These are phyloP conservation scores for Protea cynaroides DNA, from an alignment of 164 flowering plant genomes.

Conservation along the genomic window DNA sequence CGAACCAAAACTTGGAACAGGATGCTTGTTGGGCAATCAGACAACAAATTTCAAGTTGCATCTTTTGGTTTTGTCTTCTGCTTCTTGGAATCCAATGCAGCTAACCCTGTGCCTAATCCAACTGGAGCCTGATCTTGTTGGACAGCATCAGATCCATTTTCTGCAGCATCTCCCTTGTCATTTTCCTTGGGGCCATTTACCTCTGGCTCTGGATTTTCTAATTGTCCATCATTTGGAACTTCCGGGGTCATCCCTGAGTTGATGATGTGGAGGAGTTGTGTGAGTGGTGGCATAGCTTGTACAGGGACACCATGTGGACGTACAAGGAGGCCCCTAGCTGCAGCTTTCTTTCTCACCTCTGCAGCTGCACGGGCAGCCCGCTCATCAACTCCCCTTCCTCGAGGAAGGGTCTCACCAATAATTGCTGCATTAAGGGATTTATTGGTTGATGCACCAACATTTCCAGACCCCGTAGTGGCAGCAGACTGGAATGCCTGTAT, in stretches of 20 bases:
- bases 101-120: constrained; percentile 71
- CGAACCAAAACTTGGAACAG: not conserved
- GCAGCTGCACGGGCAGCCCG: constrained; percentile 89
- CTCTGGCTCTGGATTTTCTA: constrained; percentile 30
- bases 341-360: constrained; percentile 83
- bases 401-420: constrained; percentile 55
- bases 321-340: constrained; percentile 64
- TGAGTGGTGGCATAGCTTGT: constrained; percentile 57
- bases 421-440: constrained; percentile 51
- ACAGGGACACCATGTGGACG: constrained; percentile 72
- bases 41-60: constrained; percentile 23
- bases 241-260: constrained; percentile 56
- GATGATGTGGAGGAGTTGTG: constrained; percentile 61
- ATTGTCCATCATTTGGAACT: constrained; percentile 15
- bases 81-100: constrained; percentile 59
- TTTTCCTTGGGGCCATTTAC: constrained; percentile 23
- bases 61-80: constrained; percentile 57
- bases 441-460: constrained; percentile 30
- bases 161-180: constrained; percentile 18
- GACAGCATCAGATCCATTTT: constrained; percentile 20
- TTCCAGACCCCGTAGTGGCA: constrained; percentile 53
- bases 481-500: constrained; percentile 87
- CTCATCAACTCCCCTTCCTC: constrained; percentile 87
- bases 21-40: not conserved
- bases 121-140: constrained; percentile 51